phyloP scores from a whole-genome alignment of 352 stramenopile species.

The Ophiocytium majus region DNA sequence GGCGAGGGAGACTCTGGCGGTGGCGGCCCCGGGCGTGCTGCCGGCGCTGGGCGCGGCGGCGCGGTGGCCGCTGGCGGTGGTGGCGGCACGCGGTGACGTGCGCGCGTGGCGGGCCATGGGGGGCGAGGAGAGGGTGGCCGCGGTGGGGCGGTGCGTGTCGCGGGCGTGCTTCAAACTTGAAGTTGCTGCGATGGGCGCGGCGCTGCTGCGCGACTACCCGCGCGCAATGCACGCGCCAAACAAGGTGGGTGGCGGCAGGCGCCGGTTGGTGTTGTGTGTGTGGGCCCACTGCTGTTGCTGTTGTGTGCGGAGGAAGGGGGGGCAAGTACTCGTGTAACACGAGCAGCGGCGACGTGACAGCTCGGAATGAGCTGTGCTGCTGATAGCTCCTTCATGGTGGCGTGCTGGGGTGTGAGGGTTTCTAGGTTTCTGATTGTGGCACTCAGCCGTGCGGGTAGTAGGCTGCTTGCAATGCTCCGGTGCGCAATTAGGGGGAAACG shows the following conservation, averaged over 20 bases:
- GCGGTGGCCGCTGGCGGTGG: constrained; percentile 30
- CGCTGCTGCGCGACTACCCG: constrained; percentile 12
- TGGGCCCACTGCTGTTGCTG: too few species aligned
- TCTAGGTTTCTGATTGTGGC: too few species aligned
- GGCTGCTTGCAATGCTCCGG: too few species aligned
- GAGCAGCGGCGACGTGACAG: too few species aligned
- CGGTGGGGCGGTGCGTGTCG: constrained; percentile 41
- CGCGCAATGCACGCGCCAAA: neutral
- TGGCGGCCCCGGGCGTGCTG: constrained; percentile 38
- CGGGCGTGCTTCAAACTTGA: constrained; percentile 35
- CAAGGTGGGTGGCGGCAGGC: neutral
- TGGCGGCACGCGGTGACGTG: constrained; percentile 39
- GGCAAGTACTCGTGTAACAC: too few species aligned
- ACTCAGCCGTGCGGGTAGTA: too few species aligned
- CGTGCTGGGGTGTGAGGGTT: too few species aligned
- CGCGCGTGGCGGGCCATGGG: constrained; percentile 30
- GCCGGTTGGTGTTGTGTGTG: too few species aligned
- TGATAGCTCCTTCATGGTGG: too few species aligned
- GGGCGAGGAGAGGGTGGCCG: constrained; percentile 28
- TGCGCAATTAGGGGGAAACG: too few species aligned
- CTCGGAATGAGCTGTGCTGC: too few species aligned
- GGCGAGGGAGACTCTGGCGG: constrained; percentile 39
- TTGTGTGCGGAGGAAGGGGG: too few species aligned
- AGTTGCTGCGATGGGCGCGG: neutral
- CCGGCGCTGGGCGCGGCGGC: constrained; percentile 24